Evolutionary conservation across 345 rosid species (phyloP).

Genomic region (Moricandia arvensis): DNA sequence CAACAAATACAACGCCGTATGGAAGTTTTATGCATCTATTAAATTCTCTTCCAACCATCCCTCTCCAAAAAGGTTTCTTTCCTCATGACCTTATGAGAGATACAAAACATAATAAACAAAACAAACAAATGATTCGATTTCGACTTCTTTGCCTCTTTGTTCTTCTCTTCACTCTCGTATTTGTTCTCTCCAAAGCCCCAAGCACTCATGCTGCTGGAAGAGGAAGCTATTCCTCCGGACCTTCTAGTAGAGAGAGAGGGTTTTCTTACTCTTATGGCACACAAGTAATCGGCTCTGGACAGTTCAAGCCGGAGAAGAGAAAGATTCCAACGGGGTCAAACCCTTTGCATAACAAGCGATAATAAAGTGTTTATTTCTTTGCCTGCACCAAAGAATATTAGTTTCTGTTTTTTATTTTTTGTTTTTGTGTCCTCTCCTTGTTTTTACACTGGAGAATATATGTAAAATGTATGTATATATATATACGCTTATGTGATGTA

Average conservation of each 20-base stretch:
- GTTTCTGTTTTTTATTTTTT: neutral
- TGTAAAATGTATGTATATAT: neutral
- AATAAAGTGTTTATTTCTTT: neutral
- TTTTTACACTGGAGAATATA: neutral
- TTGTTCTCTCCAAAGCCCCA: conserved; percentile 15
- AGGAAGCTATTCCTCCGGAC: conserved; percentile 27
- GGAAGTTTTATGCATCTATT: conserved; percentile 20
- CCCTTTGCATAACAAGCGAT: conserved; percentile 36
- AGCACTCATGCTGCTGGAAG: conserved; percentile 7
- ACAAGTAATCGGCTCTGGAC: conserved; percentile 19
- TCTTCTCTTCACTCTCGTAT: conserved; percentile 9
- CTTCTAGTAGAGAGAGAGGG: conserved; percentile 15
- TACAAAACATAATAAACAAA: neutral
- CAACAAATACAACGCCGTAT: conserved; percentile 16
- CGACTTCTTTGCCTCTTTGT: conserved; percentile 12
- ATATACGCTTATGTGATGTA: neutral
- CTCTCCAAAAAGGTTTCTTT: conserved; percentile 2
- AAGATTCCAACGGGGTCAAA: conserved; percentile 35
- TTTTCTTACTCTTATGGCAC: conserved; percentile 6
- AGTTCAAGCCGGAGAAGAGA: conserved; percentile 19
- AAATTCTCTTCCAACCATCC: conserved; percentile 18
- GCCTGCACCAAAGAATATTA: neutral
- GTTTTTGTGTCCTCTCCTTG: neutral
- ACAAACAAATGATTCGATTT: conserved; percentile 12
- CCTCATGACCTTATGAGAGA: neutral